Evolutionary conservation across 73 alveolate genomes (phyloP).

Genomic region (Uronychia setigera): DNA sequence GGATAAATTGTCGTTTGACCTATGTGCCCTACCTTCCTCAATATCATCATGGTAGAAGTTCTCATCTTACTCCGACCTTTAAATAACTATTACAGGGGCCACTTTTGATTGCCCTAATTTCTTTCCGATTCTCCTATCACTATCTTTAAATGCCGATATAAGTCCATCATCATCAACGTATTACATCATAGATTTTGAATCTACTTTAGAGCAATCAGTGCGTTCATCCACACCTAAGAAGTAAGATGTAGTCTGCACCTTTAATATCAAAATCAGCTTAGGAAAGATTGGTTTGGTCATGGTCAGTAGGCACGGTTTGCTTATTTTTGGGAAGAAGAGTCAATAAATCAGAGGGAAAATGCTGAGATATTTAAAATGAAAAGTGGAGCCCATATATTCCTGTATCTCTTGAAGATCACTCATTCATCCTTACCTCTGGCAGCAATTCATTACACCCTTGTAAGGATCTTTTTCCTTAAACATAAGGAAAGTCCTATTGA

Average conservation of each 20-base stretch:
- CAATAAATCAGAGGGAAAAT: not conserved
- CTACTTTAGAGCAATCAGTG: not conserved
- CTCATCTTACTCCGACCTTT: not conserved
- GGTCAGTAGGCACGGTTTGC: too few species aligned
- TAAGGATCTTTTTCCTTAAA: not conserved
- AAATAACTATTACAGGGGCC: not conserved
- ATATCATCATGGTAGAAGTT: not conserved
- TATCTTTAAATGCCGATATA: too few species aligned
- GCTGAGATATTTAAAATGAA: not conserved
- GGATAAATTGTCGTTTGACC: not conserved
- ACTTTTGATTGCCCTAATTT: not conserved
- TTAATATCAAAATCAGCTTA: not conserved
- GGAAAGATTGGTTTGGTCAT: not conserved
- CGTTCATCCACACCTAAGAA: not conserved
- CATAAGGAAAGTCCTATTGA: not conserved
- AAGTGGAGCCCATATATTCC: not conserved
- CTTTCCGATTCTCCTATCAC: too few species aligned
- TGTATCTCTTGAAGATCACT: not conserved
- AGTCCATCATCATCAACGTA: not conserved
- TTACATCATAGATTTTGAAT: not conserved
- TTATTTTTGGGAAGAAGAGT: not conserved
- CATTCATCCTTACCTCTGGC: not conserved
- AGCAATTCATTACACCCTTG: not conserved
- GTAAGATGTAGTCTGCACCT: not conserved
- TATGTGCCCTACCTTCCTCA: not conserved